Evolutionary conservation across 2,329 filamentous ascomycete species (phyloP).

Genomic region (Xylaria sp.): DNA sequence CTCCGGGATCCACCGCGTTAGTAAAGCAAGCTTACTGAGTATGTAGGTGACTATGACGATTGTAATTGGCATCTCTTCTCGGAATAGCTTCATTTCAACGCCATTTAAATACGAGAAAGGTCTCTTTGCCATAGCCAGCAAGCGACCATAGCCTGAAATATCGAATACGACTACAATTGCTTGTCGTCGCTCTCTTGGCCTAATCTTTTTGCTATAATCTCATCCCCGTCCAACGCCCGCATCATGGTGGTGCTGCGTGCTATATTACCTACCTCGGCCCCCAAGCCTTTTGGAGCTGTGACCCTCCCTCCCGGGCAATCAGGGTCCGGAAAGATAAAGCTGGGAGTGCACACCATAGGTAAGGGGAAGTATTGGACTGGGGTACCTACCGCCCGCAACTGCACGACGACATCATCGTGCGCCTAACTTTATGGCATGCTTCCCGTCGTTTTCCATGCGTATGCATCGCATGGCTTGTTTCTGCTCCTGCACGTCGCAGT

Average conservation of each 20-base stretch:
- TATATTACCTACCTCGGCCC: slow-evolving; percentile 6
- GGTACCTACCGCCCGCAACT: neutral
- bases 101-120: neutral
- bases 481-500: too few species aligned
- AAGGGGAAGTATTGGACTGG: slow-evolving; percentile 11
- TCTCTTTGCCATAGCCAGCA: neutral
- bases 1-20: neutral
- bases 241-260: neutral
- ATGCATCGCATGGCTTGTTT: slow-evolving; percentile 12
- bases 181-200: neutral
- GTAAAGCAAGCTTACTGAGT: slow-evolving; percentile 9
- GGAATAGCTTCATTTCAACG: slow-evolving; percentile 4
- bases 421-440: neutral
- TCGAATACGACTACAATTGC: neutral
- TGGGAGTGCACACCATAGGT: slow-evolving; percentile 4
- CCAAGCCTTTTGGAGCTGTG: neutral
- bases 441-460: neutral
- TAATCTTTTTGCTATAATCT: neutral
- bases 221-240: too few species aligned
- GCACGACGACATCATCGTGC: slow-evolving; percentile 20
- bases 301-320: slow-evolving; percentile 12
- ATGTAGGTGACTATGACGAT: neutral
- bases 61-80: neutral
- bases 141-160: neutral
- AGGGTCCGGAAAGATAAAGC: slow-evolving; percentile 13